These are phyloP conservation scores for Conticribra weissflogii DNA, from an alignment of 108 stramenopile species.

Conservation along the genomic window DNA sequence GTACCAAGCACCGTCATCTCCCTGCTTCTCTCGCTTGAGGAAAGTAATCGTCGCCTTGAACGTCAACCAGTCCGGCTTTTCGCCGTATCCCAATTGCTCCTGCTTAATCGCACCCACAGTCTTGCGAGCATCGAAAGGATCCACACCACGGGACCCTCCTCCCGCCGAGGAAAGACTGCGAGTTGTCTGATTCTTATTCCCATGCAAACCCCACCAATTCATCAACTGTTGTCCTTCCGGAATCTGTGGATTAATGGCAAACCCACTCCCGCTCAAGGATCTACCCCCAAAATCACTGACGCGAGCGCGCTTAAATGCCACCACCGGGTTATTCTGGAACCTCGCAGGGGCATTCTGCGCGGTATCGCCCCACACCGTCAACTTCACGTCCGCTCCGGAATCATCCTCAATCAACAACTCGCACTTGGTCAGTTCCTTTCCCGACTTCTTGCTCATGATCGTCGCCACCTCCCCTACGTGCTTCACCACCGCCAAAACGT, in stretches of 20 bases:
- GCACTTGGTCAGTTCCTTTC: slow-evolving; percentile 87
- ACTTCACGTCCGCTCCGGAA: slow-evolving; percentile 81
- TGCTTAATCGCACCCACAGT: slow-evolving; percentile 77
- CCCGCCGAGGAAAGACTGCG: slow-evolving; percentile 69
- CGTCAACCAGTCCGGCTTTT: slow-evolving; percentile 91
- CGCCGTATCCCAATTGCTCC: slow-evolving; percentile 84
- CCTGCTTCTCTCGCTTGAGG: slow-evolving; percentile 91
- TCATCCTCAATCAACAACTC: slow-evolving; percentile 92
- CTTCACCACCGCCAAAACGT: slow-evolving; percentile 91
- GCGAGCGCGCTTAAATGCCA: slow-evolving; percentile 86
- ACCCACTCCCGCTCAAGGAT: slow-evolving; percentile 56
- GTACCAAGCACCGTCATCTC: slow-evolving; percentile 92
- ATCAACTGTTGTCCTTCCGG: slow-evolving; percentile 62
- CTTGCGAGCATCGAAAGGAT: slow-evolving; percentile 76
- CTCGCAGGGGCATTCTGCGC: slow-evolving; percentile 56
- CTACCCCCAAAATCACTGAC: slow-evolving; percentile 91
- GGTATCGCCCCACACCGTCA: slow-evolving; percentile 91
- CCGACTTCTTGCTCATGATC: slow-evolving; percentile 82
- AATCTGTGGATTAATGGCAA: slow-evolving; percentile 54
- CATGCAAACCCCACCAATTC: slow-evolving; percentile 73
- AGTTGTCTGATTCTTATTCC: slow-evolving; percentile 45
- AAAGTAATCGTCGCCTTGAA: slow-evolving; percentile 92
- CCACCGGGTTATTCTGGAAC: slow-evolving; percentile 68
- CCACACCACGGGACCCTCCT: slow-evolving; percentile 64
- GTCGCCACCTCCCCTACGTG: slow-evolving; percentile 59